Conservation (phyloP, 345 rosid genomes). For the Heritiera littoralis region DNA sequence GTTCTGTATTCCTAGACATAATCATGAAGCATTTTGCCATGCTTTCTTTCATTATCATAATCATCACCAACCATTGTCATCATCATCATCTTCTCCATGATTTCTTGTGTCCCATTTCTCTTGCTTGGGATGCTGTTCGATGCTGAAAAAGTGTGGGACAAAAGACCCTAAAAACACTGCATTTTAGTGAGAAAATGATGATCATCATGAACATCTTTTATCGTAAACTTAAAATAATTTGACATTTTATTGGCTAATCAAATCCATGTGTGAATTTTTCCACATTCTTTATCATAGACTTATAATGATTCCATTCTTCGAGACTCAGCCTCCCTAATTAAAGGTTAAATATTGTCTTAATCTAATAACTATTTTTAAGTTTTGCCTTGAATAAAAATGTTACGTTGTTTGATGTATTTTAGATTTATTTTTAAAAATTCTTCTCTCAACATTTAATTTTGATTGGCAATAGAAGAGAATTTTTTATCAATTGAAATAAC, state of each 20-base stretch:
- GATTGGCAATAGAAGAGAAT: too few species aligned
- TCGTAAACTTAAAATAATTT: slow-evolving; percentile 5
- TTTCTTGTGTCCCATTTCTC: slow-evolving; percentile 19
- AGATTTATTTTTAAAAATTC: too few species aligned
- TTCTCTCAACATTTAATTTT: too few species aligned
- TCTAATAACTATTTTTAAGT: background rate
- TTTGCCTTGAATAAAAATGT: too few species aligned
- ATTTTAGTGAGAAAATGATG: slow-evolving; percentile 12
- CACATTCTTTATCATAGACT: background rate
- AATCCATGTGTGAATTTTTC: background rate
- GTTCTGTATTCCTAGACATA: slow-evolving; percentile 10
- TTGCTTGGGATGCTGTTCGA: slow-evolving; percentile 21
- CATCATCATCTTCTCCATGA: background rate
- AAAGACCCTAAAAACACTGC: slow-evolving; percentile 6
- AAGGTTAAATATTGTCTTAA: background rate
- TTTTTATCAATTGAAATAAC: too few species aligned
- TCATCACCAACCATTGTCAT: slow-evolving; percentile 1
- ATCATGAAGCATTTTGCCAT: slow-evolving; percentile 15
- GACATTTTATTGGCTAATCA: slow-evolving; percentile 14
- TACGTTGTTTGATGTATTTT: too few species aligned
- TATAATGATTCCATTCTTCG: too few species aligned
- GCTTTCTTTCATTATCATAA: slow-evolving; percentile 24
- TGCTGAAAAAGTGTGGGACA: slow-evolving; percentile 22
- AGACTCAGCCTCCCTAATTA: background rate
- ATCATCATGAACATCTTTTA: background rate